A percentile compares a stretch with the other conserved stretches of the same genome.
These are phyloP conservation scores for Venturia aucupariae DNA, from an alignment of 2,329 filamentous ascomycete species.

Conservation along the genomic window DNA sequence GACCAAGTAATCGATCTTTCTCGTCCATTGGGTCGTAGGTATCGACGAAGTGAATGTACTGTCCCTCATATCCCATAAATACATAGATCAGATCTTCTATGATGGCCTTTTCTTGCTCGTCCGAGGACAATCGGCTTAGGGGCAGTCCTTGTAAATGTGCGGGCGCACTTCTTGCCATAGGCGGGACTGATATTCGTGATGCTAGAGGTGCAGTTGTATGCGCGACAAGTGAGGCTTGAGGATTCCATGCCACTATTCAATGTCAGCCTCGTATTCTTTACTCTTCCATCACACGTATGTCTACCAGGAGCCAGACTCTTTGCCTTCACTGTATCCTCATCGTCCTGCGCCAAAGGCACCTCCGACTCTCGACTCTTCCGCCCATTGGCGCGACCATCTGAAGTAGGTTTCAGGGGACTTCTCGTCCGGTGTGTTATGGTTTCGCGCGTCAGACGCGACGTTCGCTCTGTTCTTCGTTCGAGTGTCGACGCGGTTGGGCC, in stretches of 20 bases:
- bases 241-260: conserved; percentile 52
- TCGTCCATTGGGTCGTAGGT: conserved; percentile 77
- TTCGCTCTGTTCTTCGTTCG: conserved; percentile 28
- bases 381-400: conserved; percentile 26
- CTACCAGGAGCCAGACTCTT: conserved; percentile 17
- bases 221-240: conserved; percentile 65
- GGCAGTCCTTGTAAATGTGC: conserved; percentile 56
- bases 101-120: conserved; percentile 77
- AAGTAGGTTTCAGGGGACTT: conserved; percentile 28
- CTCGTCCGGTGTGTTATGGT: conserved; percentile 26
- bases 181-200: conserved; percentile 53
- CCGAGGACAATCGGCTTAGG: conserved; percentile 62
- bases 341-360: conserved; percentile 19
- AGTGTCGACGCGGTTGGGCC: conserved; percentile 14
- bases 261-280: neutral
- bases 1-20: conserved; percentile 76
- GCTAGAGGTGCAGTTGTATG: conserved; percentile 65
- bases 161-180: conserved; percentile 58
- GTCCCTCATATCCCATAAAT: conserved; percentile 98
- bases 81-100: conserved; percentile 88
- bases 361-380: conserved; percentile 23
- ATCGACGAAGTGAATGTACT: conserved; percentile 82
- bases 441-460: conserved; percentile 28
- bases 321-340: neutral
- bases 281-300: conserved; percentile 19